Base-by-base conservation (phyloP, 2,329 filamentous ascomycete species). In the Aureobasidium leucospermi region DNA sequence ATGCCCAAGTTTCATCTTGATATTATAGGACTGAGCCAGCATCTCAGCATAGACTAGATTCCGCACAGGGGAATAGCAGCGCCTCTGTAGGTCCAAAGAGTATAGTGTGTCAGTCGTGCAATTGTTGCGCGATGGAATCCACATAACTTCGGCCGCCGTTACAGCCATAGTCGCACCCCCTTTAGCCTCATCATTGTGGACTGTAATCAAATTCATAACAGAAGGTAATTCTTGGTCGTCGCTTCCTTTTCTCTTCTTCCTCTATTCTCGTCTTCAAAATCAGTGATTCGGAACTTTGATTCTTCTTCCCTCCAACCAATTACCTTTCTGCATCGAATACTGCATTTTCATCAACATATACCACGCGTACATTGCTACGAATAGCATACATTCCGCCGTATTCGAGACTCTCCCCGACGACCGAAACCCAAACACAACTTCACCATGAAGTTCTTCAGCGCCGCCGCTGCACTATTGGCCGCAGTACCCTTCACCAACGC, bases 401-500 rank as follows among this genome's bases (percentile, higher is more conserved):
- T 13, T 29, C 23, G 8, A 28, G 8, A 13, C 42, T 2, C 16
- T 19, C n/a, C 6, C n/a, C 1, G 1, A 32, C 10, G 1, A 4
- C 34, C 4, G 8, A 2, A 7, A 3, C 42, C 8, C 48, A 52
- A 3, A 52, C 34, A 55, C 28, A 13, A 15, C 11, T 16, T n/a
- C n/a, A 51, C 2, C 4, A 60, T 60, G 59, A 60, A 45, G 31
- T 64, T 70, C 58, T 61, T 64, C 28, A 59, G 63, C n/a, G 61
- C 63, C 47, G 53, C 70, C 60, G 65, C 69, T 49, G 63, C 74
- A 16, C 64, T 73, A 34, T 67, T 71, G 57, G 67, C 70, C 42
- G 62, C 67, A 38, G 56, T 73, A 13, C 65, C 71, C 4, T 66
- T 65, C 38, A 65, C 67, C 29, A 62, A 63, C 32, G 75, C 74